Base-by-base conservation (phyloP, 2,329 filamentous ascomycete species). In the Pseudogymnoascus sp. region DNA sequence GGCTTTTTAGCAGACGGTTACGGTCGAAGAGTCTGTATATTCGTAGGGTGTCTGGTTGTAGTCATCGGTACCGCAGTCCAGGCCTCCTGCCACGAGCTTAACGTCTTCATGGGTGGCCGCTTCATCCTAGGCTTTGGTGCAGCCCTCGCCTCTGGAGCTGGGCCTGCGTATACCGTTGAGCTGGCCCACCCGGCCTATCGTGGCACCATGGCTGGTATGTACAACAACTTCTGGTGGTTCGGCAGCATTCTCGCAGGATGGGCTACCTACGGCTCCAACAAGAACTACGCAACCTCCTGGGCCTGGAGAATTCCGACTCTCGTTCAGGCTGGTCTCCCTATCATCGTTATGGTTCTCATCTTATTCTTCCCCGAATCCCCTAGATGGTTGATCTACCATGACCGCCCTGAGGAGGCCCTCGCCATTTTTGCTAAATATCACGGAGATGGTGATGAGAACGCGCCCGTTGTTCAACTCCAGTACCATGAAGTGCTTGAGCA, bases 131-230 rank as follows among this genome's bases (percentile, higher is more conserved):
- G 82, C 5, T 82, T 83, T 63, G 85, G 85, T 40, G 83, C 85
- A 43, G 79, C 81, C 1, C 83, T 88, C 64, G 81, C 82, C 3
- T 80, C 82, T 4, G 80, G 82, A 2, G 84, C 84, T 4, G 85
- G 82, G 0, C 86, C 86, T 1, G 81, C 84, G n/a, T 88, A 87
- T 69, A 82, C 83, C 14, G 82, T 84, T 49, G 86, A 89, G 71
- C 78, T 86, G 63, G 79, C 84, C 1, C 86, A 88, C 68, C 86
- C 86, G 0, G 80, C 82, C 1, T 85, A 84, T 71, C 80, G 86
- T 65, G 85, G 84, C 42, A 77, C 84, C 21, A 77, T 86, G 67
- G 86, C 84, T 0, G 86, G 84, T 43, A 79, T 87, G 70, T 74
- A 76, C 67, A 78, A 78, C 66, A 77, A 76, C 61, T 76, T 77